Percentiles rank a stretch among this genome's conserved stretches.
Evolutionary conservation across 2,329 filamentous ascomycete genomes (phyloP).

Genomic region (Microdochium paspali): DNA sequence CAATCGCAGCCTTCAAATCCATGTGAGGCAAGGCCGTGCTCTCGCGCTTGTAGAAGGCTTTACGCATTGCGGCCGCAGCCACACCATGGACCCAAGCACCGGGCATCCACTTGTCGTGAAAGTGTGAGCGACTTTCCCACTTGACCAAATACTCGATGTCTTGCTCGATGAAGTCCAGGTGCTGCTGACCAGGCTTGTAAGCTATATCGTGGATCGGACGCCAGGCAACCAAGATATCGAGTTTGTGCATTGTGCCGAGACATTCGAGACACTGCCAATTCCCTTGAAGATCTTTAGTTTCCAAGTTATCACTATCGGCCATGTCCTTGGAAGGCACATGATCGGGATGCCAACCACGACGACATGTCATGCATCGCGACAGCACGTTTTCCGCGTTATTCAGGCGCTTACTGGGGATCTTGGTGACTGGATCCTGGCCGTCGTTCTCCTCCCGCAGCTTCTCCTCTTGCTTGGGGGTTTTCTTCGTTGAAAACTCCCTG

Average conservation of each 20-base stretch:
- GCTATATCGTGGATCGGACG: conserved; percentile 54
- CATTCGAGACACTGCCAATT: conserved; percentile 79
- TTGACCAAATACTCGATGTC: conserved; percentile 90
- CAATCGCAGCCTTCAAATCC: conserved; percentile 69
- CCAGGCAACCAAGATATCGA: conserved; percentile 82
- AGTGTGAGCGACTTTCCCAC: conserved; percentile 75
- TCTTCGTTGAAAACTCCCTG: conserved; percentile 60
- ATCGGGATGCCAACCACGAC: conserved; percentile 72
- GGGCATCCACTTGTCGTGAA: conserved; percentile 76
- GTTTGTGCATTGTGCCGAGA: conserved; percentile 50
- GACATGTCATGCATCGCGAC: conserved; percentile 74
- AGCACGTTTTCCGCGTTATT: conserved; percentile 71
- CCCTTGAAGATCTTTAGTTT: conserved; percentile 9
- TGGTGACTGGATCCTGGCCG: conserved; percentile 66
- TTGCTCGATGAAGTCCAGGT: conserved; percentile 55
- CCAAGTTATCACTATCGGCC: conserved; percentile 7
- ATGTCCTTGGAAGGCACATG: conserved; percentile 53
- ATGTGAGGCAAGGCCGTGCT: conserved; percentile 55
- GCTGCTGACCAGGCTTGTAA: conserved; percentile 41
- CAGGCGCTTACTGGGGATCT: conserved; percentile 52
- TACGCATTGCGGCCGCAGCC: conserved; percentile 53
- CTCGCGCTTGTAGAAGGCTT: conserved; percentile 66
- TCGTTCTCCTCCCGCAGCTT: conserved; percentile 69
- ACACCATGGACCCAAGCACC: conserved; percentile 82
- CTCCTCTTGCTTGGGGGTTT: conserved; percentile 74